Base-by-base conservation (phyloP, 2,329 filamentous ascomycete genomes). In the Endoconidiophora polonica region DNA sequence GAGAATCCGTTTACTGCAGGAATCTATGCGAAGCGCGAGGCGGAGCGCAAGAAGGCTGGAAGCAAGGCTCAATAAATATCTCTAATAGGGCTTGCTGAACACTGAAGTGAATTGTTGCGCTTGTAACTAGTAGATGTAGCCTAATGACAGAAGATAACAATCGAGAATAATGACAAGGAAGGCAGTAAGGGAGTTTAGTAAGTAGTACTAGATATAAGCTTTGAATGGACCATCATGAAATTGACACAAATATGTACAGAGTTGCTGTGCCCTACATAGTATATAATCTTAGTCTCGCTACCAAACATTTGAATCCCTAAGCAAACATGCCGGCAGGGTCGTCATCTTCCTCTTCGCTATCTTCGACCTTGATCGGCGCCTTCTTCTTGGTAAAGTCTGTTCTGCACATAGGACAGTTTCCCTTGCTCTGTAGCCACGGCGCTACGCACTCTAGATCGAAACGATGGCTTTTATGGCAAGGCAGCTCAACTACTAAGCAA, bases 1-100 rank as follows among this genome's bases (percentile, higher is more conserved):
- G 90, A 96, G 71, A 90, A 96, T 65, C 90, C 90, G 3, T 98
- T 96, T 67, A 98, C 91, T 5, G 77, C 79, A 2, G 84, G 76
- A 56, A 98, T 98, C 61, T 98, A 96, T 65, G 83, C 81, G 57
- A 93, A 91, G 77, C 74, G 85, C 54, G 83, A 87, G 52, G 66
- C 66, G 52, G 71, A 77, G 61, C 68, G 71, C 55, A 72, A 69
- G 26, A 67, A 63, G 44, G 62, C 58, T 48, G 64, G 63, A 57
- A 75, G 76, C 67, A 54, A 55, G 49, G 48, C 49, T 14, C 48
- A 52, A 48, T 55, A 52, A 53, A 16, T 10, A 10, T 33, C 29
- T 10, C 29, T 33, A 33, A 12, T 12, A 12, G 12, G 1, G 4
- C 29, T 33, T 33, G 1, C 7, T 33, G 29, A 7, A 33, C 9